Conservation (phyloP, 306 rosid genomes). For the Prunus padus region DNA sequence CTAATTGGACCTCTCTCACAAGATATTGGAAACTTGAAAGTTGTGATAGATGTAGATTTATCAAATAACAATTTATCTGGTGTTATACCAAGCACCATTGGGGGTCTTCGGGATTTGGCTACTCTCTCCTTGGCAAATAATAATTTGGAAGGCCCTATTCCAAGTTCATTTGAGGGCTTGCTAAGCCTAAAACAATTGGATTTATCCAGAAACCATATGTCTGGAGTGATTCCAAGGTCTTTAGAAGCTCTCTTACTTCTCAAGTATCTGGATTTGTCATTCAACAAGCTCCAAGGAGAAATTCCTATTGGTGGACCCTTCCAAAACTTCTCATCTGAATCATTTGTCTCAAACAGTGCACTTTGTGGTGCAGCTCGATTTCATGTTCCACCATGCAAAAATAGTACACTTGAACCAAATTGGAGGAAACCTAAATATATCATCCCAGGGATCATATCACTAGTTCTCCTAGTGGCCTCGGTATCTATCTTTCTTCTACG, state of each 20-base stretch:
- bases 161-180: constrained; percentile 23
- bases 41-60: background rate
- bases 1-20: background rate
- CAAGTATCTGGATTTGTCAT: constrained; percentile 3
- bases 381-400: constrained; percentile 23
- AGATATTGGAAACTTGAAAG: background rate
- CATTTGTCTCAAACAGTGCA: constrained; percentile 28
- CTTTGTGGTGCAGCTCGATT: constrained; percentile 25
- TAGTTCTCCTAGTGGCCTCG: background rate
- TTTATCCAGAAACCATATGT: constrained; percentile 3
- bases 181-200: constrained; percentile 7
- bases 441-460: background rate
- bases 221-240: background rate
- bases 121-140: background rate
- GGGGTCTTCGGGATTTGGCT: background rate
- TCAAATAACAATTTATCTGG: background rate
- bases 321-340: constrained; percentile 14
- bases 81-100: background rate
- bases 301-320: constrained; percentile 27
- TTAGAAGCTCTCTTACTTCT: background rate
- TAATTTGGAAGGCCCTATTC: constrained; percentile 10
- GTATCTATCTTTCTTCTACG: background rate
- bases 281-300: constrained; percentile 26
- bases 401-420: background rate
- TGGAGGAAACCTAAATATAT: background rate